phyloP scores from a whole-genome alignment of 2,329 filamentous ascomycete genomes.

The Fusarium mexicanum region DNA sequence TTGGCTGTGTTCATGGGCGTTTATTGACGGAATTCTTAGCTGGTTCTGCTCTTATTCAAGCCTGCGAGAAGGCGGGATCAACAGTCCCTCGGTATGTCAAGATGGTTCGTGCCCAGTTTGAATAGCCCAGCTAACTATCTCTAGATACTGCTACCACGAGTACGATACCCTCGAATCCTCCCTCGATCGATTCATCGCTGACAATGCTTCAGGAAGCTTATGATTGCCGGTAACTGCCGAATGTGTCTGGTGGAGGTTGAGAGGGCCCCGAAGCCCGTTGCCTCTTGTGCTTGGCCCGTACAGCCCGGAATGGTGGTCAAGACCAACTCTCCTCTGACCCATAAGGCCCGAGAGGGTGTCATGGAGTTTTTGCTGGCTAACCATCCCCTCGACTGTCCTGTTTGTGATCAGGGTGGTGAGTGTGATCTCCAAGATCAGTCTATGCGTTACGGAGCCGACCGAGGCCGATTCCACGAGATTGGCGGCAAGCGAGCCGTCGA shows the following conservation, averaged over 20 bases:
- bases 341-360: conserved; percentile 98
- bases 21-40: conserved; percentile 67
- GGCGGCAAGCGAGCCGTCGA: conserved; percentile 97
- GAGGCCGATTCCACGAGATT: conserved; percentile 96
- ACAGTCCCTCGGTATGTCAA: conserved; percentile 80
- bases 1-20: conserved; percentile 27
- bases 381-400: conserved; percentile 94
- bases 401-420: conserved; percentile 98
- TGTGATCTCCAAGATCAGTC: conserved; percentile 99
- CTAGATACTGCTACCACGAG: conserved; percentile 98
- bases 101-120: conserved; percentile 8
- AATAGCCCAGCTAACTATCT: conserved; percentile 48
- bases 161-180: conserved; percentile 58
- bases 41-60: conserved; percentile 96
- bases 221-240: conserved; percentile 99
- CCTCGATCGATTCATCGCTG: conserved; percentile 50
- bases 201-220: conserved; percentile 78
- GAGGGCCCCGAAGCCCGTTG: conserved; percentile 93
- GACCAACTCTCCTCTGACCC: conserved; percentile 93
- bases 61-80: conserved; percentile 95
- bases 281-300: conserved; percentile 98
- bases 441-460: conserved; percentile 96
- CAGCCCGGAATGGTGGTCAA: conserved; percentile 99
- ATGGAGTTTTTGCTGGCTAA: conserved; percentile 99
- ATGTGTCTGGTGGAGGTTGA: conserved; percentile 99